Evolutionary conservation across 2,329 filamentous ascomycete species (phyloP).

Genomic region (Colletotrichum musicola): DNA sequence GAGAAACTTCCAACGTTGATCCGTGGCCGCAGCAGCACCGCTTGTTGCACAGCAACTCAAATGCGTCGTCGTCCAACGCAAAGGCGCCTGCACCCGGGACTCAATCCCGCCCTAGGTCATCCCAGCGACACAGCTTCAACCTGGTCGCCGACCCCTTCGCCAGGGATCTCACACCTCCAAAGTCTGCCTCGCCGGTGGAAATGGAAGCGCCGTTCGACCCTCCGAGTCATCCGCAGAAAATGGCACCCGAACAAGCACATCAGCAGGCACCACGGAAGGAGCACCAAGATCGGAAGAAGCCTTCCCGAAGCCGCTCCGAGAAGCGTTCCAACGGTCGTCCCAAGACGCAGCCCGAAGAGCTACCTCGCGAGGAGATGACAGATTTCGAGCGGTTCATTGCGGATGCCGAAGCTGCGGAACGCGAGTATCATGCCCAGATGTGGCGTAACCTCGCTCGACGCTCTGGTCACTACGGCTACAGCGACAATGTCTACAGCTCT

Average conservation of each 20-base stretch:
- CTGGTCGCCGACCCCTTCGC: conserved; percentile 30
- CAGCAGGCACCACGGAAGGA: neutral
- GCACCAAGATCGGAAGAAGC: neutral
- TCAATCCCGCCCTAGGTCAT: conserved; percentile 21
- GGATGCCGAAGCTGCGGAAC: conserved; percentile 44
- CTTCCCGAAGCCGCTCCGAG: neutral
- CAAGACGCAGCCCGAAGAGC: neutral
- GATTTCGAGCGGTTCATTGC: conserved; percentile 48
- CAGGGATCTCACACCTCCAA: conserved; percentile 34
- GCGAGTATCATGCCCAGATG: conserved; percentile 41
- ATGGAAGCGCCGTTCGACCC: conserved; percentile 31
- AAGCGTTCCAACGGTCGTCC: neutral
- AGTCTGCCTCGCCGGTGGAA: conserved; percentile 30
- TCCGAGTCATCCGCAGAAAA: conserved; percentile 8
- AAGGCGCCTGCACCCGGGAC: conserved; percentile 4
- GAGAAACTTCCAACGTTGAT: conserved; percentile 7
- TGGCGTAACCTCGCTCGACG: conserved; percentile 41
- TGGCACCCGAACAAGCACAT: neutral
- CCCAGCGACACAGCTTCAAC: conserved; percentile 34
- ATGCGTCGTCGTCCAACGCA: conserved; percentile 12
- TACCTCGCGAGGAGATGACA: conserved; percentile 7
- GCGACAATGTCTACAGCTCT: conserved; percentile 16
- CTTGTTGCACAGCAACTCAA: conserved; percentile 4
- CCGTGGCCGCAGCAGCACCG: conserved; percentile 21
- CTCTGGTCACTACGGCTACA: conserved; percentile 32